Percentiles rank a stretch among this genome's conserved stretches.
These are phyloP conservation scores for Pseudoscleropodium purum DNA, from an alignment of 225 moss, liverwort and hornwort species.

Conservation along the genomic window DNA sequence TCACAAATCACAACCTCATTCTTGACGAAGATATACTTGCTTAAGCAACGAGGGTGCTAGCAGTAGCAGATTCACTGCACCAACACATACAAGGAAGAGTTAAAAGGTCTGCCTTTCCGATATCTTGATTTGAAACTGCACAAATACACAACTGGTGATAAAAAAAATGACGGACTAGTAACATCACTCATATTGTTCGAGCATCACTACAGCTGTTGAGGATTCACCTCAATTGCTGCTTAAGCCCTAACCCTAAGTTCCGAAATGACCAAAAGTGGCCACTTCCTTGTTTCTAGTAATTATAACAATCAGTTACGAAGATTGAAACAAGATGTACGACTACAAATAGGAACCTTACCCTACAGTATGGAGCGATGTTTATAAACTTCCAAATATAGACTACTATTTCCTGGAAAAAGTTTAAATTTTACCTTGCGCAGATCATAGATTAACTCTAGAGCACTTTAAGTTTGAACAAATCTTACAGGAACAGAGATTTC, in stretches of 20 bases:
- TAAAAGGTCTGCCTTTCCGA: not conserved
- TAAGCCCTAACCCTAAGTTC: too few species aligned
- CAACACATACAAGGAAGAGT: not conserved
- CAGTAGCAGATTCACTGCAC: slow-evolving; percentile 50
- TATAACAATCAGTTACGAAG: not conserved
- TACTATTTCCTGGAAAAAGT: not conserved
- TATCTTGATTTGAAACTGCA: not conserved
- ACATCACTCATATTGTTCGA: not conserved
- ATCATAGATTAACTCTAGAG: not conserved
- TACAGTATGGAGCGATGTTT: not conserved
- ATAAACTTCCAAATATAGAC: too few species aligned
- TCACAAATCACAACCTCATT: not conserved
- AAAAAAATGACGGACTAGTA: not conserved
- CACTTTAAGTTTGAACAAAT: not conserved
- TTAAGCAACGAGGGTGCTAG: slow-evolving; percentile 59
- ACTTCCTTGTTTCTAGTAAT: not conserved
- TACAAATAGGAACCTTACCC: not conserved
- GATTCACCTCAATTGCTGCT: not conserved
- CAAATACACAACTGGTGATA: not conserved
- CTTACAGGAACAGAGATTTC: not conserved
- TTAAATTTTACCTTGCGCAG: not conserved
- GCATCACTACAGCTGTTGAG: not conserved
- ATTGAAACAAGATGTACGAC: not conserved
- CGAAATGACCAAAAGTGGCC: too few species aligned
- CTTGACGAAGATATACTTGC: not conserved